Conservation (phyloP, 495 filamentous ascomycete species). For the Halenospora varia region DNA sequence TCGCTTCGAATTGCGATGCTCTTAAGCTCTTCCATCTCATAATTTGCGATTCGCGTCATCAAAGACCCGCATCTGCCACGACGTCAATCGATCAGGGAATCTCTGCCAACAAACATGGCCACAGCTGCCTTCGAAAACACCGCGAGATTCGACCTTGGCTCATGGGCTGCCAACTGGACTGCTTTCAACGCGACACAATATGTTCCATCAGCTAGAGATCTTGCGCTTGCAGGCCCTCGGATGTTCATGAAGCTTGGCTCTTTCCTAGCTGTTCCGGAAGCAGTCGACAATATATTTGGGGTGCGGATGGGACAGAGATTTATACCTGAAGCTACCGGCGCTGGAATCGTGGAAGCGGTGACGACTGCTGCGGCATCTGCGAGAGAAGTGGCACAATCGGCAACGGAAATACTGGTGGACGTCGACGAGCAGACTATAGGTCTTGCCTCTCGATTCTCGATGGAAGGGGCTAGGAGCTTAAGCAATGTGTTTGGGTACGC, state of each 20-base stretch:
- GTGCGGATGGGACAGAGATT: conserved; percentile 49
- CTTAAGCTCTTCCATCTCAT: not conserved
- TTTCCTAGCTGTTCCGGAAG: conserved; percentile 54
- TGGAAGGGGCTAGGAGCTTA: conserved; percentile 54
- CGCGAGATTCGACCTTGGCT: conserved; percentile 12
- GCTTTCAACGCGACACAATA: conserved; percentile 26
- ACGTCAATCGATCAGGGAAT: not conserved
- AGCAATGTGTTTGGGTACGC: conserved; percentile 87
- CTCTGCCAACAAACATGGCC: conserved; percentile 10
- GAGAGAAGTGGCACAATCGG: conserved; percentile 27
- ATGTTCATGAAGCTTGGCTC: conserved; percentile 60
- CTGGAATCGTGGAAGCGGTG: conserved; percentile 18
- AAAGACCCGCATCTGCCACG: not conserved
- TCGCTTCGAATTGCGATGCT: not conserved
- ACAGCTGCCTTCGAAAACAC: conserved; percentile 10
- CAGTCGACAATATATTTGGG: conserved; percentile 53
- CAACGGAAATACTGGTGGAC: conserved; percentile 35
- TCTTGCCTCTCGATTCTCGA: conserved; percentile 41
- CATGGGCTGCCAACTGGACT: conserved; percentile 26
- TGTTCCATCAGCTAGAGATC: conserved; percentile 38
- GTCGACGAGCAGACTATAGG: conserved; percentile 18
- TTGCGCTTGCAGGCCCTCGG: conserved; percentile 57
- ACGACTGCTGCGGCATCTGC: conserved; percentile 35
- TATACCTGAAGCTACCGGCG: conserved; percentile 52
- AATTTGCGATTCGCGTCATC: not conserved